Evolutionary conservation across 192 early-diverging fungal species (phyloP).

Genomic region (Pecoramyces ruminantium): DNA sequence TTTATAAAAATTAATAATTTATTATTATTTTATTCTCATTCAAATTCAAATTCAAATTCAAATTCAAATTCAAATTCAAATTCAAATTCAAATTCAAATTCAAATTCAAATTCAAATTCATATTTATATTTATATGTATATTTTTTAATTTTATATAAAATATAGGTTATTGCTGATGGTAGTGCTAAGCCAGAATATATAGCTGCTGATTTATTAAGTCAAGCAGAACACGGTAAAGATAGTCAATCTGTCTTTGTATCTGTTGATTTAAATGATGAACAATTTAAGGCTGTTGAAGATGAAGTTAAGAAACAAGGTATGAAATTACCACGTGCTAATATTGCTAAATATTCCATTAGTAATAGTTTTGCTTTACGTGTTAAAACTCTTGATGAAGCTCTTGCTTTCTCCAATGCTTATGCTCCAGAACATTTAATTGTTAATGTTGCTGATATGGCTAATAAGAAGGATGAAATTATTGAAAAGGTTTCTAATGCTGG

Average conservation of each 20-base stretch:
- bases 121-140: too few relatives aligned
- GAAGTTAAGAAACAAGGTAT: constrained; percentile 69
- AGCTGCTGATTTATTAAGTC: constrained; percentile 84
- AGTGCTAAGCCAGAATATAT: constrained; percentile 76
- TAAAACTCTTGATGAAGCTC: constrained; percentile 50
- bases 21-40: too few relatives aligned
- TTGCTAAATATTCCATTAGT: constrained; percentile 73
- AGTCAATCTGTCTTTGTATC: constrained; percentile 91
- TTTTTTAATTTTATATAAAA: background rate
- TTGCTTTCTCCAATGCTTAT: constrained; percentile 88
- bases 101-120: too few relatives aligned
- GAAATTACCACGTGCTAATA: constrained; percentile 67
- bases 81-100: too few relatives aligned
- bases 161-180: constrained; percentile 70
- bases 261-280: constrained; percentile 45
- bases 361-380: constrained; percentile 69
- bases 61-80: too few relatives aligned
- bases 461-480: constrained; percentile 22
- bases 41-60: too few relatives aligned
- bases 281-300: constrained; percentile 56
- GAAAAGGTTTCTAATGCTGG: constrained; percentile 72
- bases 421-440: constrained; percentile 97
- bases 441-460: constrained; percentile 55
- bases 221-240: constrained; percentile 95
- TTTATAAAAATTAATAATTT: too few relatives aligned